Base-by-base conservation (phyloP, 176 grass and related monocot genomes). In the Metroxylon sagu region DNA sequence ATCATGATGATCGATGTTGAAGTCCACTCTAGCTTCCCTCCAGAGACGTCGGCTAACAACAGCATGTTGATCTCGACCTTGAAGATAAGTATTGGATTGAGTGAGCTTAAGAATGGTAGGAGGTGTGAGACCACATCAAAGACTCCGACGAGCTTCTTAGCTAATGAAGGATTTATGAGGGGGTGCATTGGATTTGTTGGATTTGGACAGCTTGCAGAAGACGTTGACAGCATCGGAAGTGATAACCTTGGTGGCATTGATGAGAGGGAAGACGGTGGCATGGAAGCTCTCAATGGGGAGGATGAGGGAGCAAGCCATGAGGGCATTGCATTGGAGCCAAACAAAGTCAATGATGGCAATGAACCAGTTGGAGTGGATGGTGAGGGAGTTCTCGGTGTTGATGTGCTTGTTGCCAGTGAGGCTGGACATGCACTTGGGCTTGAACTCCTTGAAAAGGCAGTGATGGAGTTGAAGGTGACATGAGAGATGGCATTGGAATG, bases 21-120 rank as follows among this genome's bases (percentile, higher is more conserved):
- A 77, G 92, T 87, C 92, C 92, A 96, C 76, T 96, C 92, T 1
- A 87, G 92, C 76, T 96, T 96, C 52, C 92, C 92, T 58, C 92
- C 92, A 1, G 86, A 87, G 16, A 82, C 92, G 54, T 96, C 92
- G 35, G 92, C 86, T 4, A 96, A 78, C 0, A 83, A 82, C 21
- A 96, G 71, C 92, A 96, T 96, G 74, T 96, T 96, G 70, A 96
- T 85, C 75, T 87, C 92, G 15, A 96, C 92, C 77, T 96, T 87
- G 62, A 85, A 90, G 56, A 96, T 85, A 19, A 96, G 64, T 1
- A 87, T 83, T 15, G 92, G 87, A 16, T 96, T 81, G 16, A 96
- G 57, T 6, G 86, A 90, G 78, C 86, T 96, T 64, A 96, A 70
- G 67, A 96, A 96, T 25, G 92, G 87, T 65, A 96, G 62, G 71